Evolutionary conservation across 140 eudicot genomes (phyloP), one percentile per base, ranked within the genome.

Genomic region (Bidens hawaiensis): DNA sequence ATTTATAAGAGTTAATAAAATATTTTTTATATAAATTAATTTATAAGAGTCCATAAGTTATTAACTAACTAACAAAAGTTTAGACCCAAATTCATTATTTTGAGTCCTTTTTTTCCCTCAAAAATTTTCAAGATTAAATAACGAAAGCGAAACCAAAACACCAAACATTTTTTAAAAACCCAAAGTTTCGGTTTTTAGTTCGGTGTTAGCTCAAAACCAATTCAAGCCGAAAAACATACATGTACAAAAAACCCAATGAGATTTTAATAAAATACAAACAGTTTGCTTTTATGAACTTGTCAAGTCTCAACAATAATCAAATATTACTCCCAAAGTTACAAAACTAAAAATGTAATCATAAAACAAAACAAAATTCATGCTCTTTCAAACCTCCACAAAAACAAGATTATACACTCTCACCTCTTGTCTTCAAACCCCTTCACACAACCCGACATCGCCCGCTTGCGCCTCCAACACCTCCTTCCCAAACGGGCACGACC

Each of bases 401-500:
- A 70, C 66, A 76, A 58, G 62, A 70, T 69, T 57, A 64, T 70
- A 76, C 77, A 70, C 68, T 51, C 36, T 49, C 42, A 57, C 73
- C 77, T 64, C 77, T 60, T 75, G 78, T 74, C 46, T 67, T 74
- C 66, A 11, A 46, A 84, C 68, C 65, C 79, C 76, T 79, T 87
- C 83, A 40, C 99, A 91, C 0, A 75, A 85, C 17, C 64, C 85
- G 12, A 91, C 70, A 33, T 81, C 95, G 6, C 82, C 79, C 11
- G 95, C 89, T 65, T 93, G 96, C 2, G 83, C 71, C 51, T 85
- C 97, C 76, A 93, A 72, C 38, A 85, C 47, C 13, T 49, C 79
- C 56, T 75, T 70, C 1, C 94, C 96, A 34, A 71, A 34, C 16
- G 86, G 62, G 31, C 65, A 66, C 2, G 83, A 79, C 48, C 69